Evolutionary conservation across 768 basidiomycete species (phyloP), one percentile per base, ranked within the genome.

Genomic region (Lentinula raphanica): DNA sequence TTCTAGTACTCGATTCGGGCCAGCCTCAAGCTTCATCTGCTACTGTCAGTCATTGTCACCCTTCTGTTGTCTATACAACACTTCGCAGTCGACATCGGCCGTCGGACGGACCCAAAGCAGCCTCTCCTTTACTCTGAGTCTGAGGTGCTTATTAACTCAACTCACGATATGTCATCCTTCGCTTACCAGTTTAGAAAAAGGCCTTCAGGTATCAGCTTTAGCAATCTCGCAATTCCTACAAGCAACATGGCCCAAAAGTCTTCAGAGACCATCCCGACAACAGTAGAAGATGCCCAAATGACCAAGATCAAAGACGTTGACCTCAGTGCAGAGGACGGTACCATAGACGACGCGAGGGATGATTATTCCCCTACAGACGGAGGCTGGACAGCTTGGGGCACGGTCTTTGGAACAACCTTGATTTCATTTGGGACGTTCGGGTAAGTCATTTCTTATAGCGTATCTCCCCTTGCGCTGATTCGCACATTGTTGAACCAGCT

Each of bases 391-490:
- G 58, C 58, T 15, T 58, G 58, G 58, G 15, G 23, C 6, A 46
- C 44, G 21, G 49, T 58, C 7, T 36, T 58, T 12, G 58, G 58
- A 31, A 23, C 49, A 9, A 45, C 50, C 2, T 31, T 58, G 39
- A 36, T 58, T 17, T 50, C 58, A 28, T 53, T 58, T 53, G 49
- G 28, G 15, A 58, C 58, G 21, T 60, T 60, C 49, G 59, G 59
- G 59, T 58, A 35, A 29, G 46, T 51, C 45, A 35, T 35, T 67
- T 11, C 57, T 66, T n/a, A n/a, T n/a, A n/a, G 3, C 64, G 62
- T 49, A 60, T 53, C 35, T n/a, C 64, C 3, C 64, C 63, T 11
- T 46, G 54, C 1, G 59, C 67, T 39, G 59, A 61, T 64, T 62
- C 25, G 25, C 4, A 3, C 45, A 7, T 42, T 3, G 5, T 21